phyloP scores from a whole-genome alignment of 2,329 filamentous ascomycete species.

The Penicillium polonicum region DNA sequence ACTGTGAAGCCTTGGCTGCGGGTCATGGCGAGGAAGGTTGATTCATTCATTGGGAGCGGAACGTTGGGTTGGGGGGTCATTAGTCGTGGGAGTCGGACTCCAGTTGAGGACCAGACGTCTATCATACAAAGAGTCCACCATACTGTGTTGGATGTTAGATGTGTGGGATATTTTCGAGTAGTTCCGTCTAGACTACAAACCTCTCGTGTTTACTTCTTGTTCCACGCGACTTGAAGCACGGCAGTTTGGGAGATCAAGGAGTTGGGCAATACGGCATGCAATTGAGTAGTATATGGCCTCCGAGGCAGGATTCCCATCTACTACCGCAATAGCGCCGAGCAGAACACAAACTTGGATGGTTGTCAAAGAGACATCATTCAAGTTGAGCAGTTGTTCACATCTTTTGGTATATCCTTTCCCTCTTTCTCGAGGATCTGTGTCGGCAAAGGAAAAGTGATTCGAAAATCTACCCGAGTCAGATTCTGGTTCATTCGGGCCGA shows the following conservation, averaged over 20 bases:
- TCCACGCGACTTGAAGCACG: slow-evolving; percentile 29
- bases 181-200: slow-evolving; percentile 3
- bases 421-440: slow-evolving; percentile 15
- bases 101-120: slow-evolving; percentile 43
- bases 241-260: slow-evolving; percentile 39
- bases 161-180: neutral
- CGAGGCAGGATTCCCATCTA: slow-evolving; percentile 30
- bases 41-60: slow-evolving; percentile 41
- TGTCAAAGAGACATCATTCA: slow-evolving; percentile 38
- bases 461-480: slow-evolving; percentile 12
- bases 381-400: slow-evolving; percentile 27
- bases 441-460: slow-evolving; percentile 3
- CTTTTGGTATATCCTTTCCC: slow-evolving; percentile 16
- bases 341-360: slow-evolving; percentile 45
- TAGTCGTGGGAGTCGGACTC: slow-evolving; percentile 36
- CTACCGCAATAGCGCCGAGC: slow-evolving; percentile 39
- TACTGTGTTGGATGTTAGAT: slow-evolving; percentile 19
- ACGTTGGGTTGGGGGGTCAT: slow-evolving; percentile 27
- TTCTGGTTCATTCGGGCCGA: slow-evolving; percentile 4
- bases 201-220: slow-evolving; percentile 37
- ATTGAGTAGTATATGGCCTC: slow-evolving; percentile 43
- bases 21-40: slow-evolving; percentile 28
- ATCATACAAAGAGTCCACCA: slow-evolving; percentile 47
- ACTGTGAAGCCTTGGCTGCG: neutral
- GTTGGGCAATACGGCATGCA: slow-evolving; percentile 39